Evolutionary conservation across 805 yeast species (phyloP), one percentile per base, ranked within the genome.

Genomic region (Ogataea degrootiae): DNA sequence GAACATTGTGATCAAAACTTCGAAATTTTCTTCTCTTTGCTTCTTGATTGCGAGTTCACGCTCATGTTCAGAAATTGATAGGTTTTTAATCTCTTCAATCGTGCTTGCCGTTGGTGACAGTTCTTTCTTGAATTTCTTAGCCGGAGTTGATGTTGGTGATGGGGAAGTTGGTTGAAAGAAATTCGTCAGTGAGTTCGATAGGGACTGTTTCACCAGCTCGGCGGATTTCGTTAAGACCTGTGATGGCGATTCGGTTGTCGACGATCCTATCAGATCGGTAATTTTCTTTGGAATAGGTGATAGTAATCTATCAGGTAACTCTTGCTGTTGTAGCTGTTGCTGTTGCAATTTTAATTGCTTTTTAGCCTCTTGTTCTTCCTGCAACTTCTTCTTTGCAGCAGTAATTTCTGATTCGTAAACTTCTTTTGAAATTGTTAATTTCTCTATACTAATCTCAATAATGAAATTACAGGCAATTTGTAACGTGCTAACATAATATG

Each of bases 391-490:
- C 65, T 72, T 84, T 37, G 63, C 61, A 35, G 54, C 52, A 43
- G 54, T 73, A 70, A 67, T 73, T 51, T 75, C 72, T 3, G 78
- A 76, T 55, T 76, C 76, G 51, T 71, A 83, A 53, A 83, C 89
- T 37, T 76, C 79, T 46, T 80, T 77, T 1, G 70, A 61, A 3
- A 88, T 78, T 1, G 90, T 82, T 41, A 90, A 69, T 23, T 81
- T 76, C 1, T 77, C 74, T 34, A 68, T 65, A 34, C 73, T 77
- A 39, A 94, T 63, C 12, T 80, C 77, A 47, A 81, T 79, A 9
- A 94, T 77, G 61, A 89, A 94, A 50, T 83, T 80, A 12, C 90
- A 79, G 1, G 97, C 97, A 1, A 95, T 95, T 58, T 86, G 88
- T 26, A 92, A 66, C n/a, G 96, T 87, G 29, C 96, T 87, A 46